phyloP scores from a whole-genome alignment of 306 rosid species.

The Senna siamea region DNA sequence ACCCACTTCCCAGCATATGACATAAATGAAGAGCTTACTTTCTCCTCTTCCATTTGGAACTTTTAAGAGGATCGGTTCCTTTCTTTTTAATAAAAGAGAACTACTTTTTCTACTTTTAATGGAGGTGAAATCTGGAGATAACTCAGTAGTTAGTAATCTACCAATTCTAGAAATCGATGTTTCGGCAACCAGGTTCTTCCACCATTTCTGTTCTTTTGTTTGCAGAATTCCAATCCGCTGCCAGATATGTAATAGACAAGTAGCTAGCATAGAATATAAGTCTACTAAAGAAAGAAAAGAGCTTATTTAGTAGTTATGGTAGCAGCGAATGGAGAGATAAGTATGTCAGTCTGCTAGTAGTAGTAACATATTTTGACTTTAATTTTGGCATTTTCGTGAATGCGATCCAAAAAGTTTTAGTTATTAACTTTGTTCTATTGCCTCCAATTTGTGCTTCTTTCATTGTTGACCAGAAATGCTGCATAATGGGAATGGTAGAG shows the following conservation, averaged over 20 bases:
- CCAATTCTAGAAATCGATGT: constrained; percentile 37
- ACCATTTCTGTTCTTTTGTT: constrained; percentile 36
- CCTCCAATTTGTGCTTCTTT: constrained; percentile 5
- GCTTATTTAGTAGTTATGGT: constrained; percentile 13
- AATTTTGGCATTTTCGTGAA: constrained; percentile 11
- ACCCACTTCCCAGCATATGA: constrained; percentile 54
- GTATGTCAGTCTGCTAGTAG: constrained; percentile 10
- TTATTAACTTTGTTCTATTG: constrained; percentile 4
- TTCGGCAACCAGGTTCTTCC: constrained; percentile 45
- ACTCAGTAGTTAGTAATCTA: constrained; percentile 9
- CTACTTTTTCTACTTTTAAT: constrained; percentile 9
- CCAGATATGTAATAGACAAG: constrained; percentile 40
- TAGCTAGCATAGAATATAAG: constrained; percentile 29
- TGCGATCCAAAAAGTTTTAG: background rate
- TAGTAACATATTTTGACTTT: constrained; percentile 12
- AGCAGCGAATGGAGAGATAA: constrained; percentile 25
- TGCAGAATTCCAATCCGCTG: constrained; percentile 37
- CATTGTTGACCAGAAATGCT: background rate
- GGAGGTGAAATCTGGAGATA: constrained; percentile 32
- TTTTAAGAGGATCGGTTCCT: constrained; percentile 45
- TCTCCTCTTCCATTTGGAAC: constrained; percentile 77
- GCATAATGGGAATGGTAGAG: background rate
- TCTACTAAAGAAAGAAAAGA: constrained; percentile 15
- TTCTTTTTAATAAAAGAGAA: constrained; percentile 33
- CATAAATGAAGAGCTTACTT: constrained; percentile 57